Percentiles rank a stretch among this genome's conserved stretches.
These are phyloP conservation scores for Trametes coccinea DNA, from an alignment of 768 basidiomycete genomes.

Conservation along the genomic window DNA sequence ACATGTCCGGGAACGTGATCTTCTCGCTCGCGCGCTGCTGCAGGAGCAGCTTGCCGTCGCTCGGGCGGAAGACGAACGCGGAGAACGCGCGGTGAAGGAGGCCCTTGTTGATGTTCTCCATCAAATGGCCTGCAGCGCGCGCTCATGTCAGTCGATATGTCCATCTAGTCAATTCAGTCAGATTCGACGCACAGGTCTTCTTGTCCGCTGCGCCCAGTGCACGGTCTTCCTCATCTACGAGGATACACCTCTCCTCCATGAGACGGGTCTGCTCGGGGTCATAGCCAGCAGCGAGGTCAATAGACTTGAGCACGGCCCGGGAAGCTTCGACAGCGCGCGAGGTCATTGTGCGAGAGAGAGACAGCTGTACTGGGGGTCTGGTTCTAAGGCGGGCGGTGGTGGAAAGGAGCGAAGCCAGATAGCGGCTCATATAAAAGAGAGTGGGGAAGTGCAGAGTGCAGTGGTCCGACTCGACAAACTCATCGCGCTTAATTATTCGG, in stretches of 20 bases:
- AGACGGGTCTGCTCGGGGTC: conserved; percentile 91
- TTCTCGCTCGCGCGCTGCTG: conserved; percentile 98
- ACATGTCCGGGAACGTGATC: conserved; percentile 99
- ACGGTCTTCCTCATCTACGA: conserved; percentile 85
- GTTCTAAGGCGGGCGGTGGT: conserved; percentile 35
- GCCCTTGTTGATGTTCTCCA: conserved; percentile 94
- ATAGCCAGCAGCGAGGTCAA: conserved; percentile 75
- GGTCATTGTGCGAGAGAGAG: conserved; percentile 29
- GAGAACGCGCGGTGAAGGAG: conserved; percentile 98
- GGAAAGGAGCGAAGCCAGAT: conserved; percentile 18
- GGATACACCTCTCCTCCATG: conserved; percentile 95
- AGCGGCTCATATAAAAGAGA: conserved; percentile 20
- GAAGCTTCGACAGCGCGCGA: conserved; percentile 67
- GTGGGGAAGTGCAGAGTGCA: background rate
- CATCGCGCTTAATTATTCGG: conserved; percentile 13
- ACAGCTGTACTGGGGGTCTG: background rate
- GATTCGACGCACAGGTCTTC: conserved; percentile 78
- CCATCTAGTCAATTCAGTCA: background rate
- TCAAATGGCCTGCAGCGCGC: conserved; percentile 75
- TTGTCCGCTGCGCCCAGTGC: conserved; percentile 89
- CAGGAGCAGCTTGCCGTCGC: conserved; percentile 88
- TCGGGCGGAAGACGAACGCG: conserved; percentile 93
- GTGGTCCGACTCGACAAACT: conserved; percentile 21
- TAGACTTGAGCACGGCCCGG: conserved; percentile 61
- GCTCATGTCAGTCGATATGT: background rate